Base-by-base conservation (phyloP, 345 rosid species). In the Cochlearia excelsa region DNA sequence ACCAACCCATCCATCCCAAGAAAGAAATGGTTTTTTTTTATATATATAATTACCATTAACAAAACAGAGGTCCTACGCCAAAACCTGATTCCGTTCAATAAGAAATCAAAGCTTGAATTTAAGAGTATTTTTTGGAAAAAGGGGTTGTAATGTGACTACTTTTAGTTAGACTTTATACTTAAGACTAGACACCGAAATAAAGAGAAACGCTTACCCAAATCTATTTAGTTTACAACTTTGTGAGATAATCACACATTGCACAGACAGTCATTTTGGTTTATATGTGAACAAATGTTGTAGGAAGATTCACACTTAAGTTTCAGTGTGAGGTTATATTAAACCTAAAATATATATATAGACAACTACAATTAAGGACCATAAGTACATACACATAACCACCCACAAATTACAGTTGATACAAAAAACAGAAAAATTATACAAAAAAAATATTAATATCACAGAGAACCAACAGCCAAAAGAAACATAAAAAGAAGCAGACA, bases 361-460 rank as follows among this genome's bases (percentile, higher is more conserved):
- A 53, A 46, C 67, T 68, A 61, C 39, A 54, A 54, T 16, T 11
- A 59, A 61, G 54, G 67, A 53, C 56, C 51, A 57, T 48, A 44
- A 51, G 49, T 30, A 46, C 59, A 41, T 41, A 64, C 51, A 67
- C 46, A 63, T 57, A 71, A 44, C 70, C 65, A 64, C 56, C 60
- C 65, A 51, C 45, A 52, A 46, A 5, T 27, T 52, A 51, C 70
- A 58, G 37, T 44, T 57, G 46, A 34, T 57, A 70, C 69, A 44
- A 46, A 59, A 48, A 40, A 45, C 0, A 35, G 10, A 69, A 30
- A 48, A 29, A 9, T 48, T 60, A 57, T 23, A 69, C 35, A 35
- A 57, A 55, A 63, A 57, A 49, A 23, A 70, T 44, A 33, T 35
- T 48, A 43, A 55, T 26, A 57, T 49, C 63, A 33, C 35, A 5